These are phyloP conservation scores for Tricholoma saponaceum DNA, from an alignment of 768 basidiomycete genomes.

Conservation along the genomic window DNA sequence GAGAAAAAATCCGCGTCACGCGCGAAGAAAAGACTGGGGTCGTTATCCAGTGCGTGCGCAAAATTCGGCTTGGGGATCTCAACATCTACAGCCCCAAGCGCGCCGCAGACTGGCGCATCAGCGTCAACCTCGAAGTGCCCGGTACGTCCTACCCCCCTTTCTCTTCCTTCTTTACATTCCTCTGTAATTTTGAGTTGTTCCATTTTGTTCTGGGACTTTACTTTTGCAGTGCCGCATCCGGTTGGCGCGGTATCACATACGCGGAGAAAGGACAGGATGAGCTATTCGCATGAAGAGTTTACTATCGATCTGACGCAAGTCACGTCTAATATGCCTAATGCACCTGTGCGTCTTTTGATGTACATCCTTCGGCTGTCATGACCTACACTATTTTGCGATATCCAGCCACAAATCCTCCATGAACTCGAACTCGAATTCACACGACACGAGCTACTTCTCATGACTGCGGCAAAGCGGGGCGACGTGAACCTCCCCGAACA, in stretches of 20 bases:
- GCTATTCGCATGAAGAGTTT: slow-evolving; percentile 93
- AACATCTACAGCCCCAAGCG: slow-evolving; percentile 84
- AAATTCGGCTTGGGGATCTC: slow-evolving; percentile 81
- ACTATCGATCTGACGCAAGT: slow-evolving; percentile 94
- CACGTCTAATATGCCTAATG: slow-evolving; percentile 44
- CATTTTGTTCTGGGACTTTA: background rate
- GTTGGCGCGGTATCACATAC: slow-evolving; percentile 55
- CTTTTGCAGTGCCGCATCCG: slow-evolving; percentile 55
- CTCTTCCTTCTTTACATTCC: background rate
- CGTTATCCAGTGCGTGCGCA: slow-evolving; percentile 68
- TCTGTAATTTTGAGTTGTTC: background rate
- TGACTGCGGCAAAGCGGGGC: slow-evolving; percentile 64
- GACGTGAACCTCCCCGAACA: slow-evolving; percentile 55
- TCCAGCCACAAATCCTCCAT: slow-evolving; percentile 61
- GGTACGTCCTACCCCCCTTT: slow-evolving; percentile 41
- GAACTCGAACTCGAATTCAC: slow-evolving; percentile 91
- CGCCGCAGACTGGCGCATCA: slow-evolving; percentile 87
- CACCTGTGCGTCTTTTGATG: slow-evolving; percentile 41
- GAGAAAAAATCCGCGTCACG: slow-evolving; percentile 78
- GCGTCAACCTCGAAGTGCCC: slow-evolving; percentile 88
- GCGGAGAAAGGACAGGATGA: slow-evolving; percentile 85
- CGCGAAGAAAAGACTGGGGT: slow-evolving; percentile 67
- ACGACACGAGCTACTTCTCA: slow-evolving; percentile 65
- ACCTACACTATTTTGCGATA: slow-evolving; percentile 2
- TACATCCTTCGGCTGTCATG: slow-evolving; percentile 1